These are phyloP conservation scores for Symbiodinium pilosum DNA, from an alignment of 73 alveolate species.

Conservation along the genomic window DNA sequence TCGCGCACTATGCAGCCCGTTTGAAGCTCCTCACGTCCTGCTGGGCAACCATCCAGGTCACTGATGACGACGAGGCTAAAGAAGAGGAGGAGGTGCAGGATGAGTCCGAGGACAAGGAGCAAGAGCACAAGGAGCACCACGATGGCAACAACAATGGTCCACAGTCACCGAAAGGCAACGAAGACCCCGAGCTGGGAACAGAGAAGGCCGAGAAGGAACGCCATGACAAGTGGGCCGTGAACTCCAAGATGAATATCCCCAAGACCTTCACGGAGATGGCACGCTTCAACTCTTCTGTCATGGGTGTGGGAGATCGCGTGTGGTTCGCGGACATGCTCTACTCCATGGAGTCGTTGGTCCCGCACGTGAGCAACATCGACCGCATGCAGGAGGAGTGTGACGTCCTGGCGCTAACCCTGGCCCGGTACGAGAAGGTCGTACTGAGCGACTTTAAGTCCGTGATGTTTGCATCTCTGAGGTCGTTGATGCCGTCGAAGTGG, in stretches of 20 bases:
- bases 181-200: not conserved
- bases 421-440: not conserved
- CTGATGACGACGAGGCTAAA: not conserved
- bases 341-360: not conserved
- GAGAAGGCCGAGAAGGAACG: not conserved
- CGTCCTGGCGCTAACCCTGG: not conserved
- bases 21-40: not conserved
- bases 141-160: not conserved
- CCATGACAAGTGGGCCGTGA: not conserved
- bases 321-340: conserved; percentile 19
- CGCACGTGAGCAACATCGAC: not conserved
- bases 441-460: not conserved
- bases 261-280: conserved; percentile 3
- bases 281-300: conserved; percentile 1
- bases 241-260: not conserved
- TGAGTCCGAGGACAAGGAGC: not conserved
- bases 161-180: not conserved
- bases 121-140: not conserved
- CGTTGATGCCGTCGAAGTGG: not conserved
- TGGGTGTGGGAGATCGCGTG: conserved; percentile 6
- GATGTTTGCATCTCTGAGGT: not conserved
- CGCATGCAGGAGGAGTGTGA: conserved; percentile 6
- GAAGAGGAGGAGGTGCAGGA: not conserved
- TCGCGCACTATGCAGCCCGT: not conserved
- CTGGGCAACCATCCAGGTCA: not conserved